A percentile compares a stretch with the other conserved stretches of the same genome.
These are phyloP conservation scores for Nannochloropsis gaditana DNA, from an alignment of 108 stramenopile species.

Conservation along the genomic window DNA sequence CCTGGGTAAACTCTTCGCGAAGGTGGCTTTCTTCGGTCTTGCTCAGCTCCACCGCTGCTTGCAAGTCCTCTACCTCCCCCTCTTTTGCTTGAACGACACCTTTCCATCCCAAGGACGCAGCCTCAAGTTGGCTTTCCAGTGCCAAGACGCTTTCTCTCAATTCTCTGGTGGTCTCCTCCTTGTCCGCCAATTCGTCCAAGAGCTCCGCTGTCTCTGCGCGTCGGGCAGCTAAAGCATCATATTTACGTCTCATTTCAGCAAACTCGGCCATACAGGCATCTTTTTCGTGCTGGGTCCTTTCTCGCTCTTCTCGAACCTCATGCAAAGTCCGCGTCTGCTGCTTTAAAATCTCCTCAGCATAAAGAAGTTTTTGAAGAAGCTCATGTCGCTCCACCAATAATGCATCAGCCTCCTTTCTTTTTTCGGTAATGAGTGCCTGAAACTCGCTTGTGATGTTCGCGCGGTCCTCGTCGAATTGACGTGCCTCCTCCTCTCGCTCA, in stretches of 20 bases:
- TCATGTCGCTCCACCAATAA: slow-evolving; percentile 17
- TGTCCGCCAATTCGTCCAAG: not conserved
- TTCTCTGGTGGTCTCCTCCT: not conserved
- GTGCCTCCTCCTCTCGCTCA: not conserved
- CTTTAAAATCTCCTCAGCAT: not conserved
- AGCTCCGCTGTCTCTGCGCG: not conserved
- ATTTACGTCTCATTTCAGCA: not conserved
- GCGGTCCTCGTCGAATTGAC: not conserved
- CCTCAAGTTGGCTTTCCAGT: not conserved
- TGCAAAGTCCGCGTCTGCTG: slow-evolving; percentile 7
- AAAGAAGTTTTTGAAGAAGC: not conserved
- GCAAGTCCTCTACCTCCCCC: not conserved
- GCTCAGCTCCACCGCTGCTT: not conserved
- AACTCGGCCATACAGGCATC: not conserved
- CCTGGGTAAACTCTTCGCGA: not conserved
- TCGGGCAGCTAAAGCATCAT: not conserved
- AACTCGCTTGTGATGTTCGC: slow-evolving; percentile 14
- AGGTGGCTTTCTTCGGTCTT: not conserved
- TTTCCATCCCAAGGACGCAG: not conserved
- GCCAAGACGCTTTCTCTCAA: not conserved
- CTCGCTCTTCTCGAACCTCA: not conserved
- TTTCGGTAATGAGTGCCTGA: not conserved
- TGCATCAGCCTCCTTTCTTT: slow-evolving; percentile 14
- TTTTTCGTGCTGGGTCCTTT: not conserved
- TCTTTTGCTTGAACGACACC: not conserved